Conservation (phyloP, 129 eudicot genomes). For the Smallanthus sonchifolius region DNA sequence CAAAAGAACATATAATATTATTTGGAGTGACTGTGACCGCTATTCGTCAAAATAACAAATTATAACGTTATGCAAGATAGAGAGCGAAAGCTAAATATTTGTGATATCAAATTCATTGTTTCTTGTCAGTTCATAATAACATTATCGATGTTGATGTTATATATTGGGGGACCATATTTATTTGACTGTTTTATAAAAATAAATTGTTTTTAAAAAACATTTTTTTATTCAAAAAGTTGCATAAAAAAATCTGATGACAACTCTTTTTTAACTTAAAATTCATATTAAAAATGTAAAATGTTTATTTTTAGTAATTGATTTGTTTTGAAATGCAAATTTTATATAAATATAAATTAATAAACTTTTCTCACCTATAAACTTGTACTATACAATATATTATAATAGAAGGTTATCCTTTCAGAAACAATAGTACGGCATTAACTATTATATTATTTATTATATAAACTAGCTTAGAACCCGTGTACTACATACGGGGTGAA, state of each 20-base stretch:
- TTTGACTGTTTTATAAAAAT: neutral
- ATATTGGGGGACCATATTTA: slow-evolving; percentile 21
- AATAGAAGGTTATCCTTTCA: too few species aligned
- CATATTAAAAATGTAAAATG: neutral
- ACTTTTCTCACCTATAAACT: too few species aligned
- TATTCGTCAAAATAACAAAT: slow-evolving; percentile 5
- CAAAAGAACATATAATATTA: neutral
- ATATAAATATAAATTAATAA: neutral
- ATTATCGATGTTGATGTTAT: slow-evolving; percentile 23
- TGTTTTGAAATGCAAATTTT: neutral
- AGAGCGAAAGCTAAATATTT: slow-evolving; percentile 15
- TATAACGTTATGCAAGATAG: slow-evolving; percentile 10
- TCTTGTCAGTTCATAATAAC: neutral
- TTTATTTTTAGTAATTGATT: neutral
- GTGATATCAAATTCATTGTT: slow-evolving; percentile 15
- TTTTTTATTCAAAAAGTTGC: too few species aligned
- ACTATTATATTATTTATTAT: too few species aligned
- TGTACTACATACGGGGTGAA: too few species aligned
- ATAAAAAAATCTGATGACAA: neutral
- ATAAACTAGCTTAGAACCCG: too few species aligned
- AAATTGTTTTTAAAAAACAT: neutral
- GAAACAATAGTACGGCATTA: too few species aligned
- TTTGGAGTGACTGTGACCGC: slow-evolving; percentile 10
- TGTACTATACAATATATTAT: too few species aligned
- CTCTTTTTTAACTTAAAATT: neutral